Base-by-base conservation (phyloP, 768 basidiomycete genomes). In the Suillus bovinus region DNA sequence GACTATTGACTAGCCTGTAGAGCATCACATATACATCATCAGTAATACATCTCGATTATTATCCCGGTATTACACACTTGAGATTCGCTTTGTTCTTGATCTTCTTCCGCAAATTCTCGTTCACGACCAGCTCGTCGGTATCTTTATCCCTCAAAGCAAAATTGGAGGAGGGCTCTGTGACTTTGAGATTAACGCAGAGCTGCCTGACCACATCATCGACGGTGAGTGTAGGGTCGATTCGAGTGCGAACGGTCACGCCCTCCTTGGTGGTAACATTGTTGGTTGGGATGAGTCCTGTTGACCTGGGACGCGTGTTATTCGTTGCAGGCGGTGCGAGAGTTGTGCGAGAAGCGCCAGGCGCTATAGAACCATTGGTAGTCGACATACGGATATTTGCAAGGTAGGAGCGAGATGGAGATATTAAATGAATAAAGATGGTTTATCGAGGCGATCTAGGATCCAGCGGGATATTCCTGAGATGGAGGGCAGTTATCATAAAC, bases 121-220 rank as follows among this genome's bases (percentile, higher is more conserved):
- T 90, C 31, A 93, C 95, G 20, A 97, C 88, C 53, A 96, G 75
- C 66, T 91, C 91, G 63, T 91, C 90, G 17, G 81, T 84, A 67
- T 93, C 90, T 29, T 75, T 75, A 71, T 95, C 93, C 67, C 94
- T 82, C 63, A 96, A 74, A 1, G 93, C 90, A 70, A 85, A 94
- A 65, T 90, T 77, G 1, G 82, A 81, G 1, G 91, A 82, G 0
- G 89, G 82, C 42, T 91, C 91, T 62, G 85, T 85, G 62, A 94
- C 86, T 74, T 89, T 87, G 66, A 96, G 79, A 75, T 88, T 94
- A 66, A 88, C 76, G 68, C 92, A 93, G 11, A 94, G 82, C 73
- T 93, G 91, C 61, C 85, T 86, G 57, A 94, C 83, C 61, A 94
- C 93, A 71, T 94, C 93, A 58, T 90, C 86, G 58, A 93, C 93